phyloP scores from a whole-genome alignment of 192 early-diverging fungal species.

The Podochytrium sp. region DNA sequence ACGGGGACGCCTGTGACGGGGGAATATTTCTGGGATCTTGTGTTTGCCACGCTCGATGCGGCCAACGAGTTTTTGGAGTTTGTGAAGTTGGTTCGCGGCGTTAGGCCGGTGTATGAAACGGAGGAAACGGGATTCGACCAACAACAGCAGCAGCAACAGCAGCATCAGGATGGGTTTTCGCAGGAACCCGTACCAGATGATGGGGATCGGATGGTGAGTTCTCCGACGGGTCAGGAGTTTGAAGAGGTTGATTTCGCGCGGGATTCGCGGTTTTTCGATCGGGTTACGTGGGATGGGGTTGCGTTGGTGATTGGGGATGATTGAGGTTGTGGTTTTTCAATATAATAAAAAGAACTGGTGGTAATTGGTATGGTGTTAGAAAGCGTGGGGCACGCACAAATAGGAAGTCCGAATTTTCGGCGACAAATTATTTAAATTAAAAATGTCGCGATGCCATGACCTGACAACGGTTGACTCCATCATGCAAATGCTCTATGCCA shows the following conservation, averaged over 20 bases:
- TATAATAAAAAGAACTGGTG: no score
- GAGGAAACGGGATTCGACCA: not conserved
- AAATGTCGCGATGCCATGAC: no score
- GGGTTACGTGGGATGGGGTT: slow-evolving; percentile 27
- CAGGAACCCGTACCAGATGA: not conserved
- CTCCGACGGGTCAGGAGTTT: not conserved
- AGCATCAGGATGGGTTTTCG: not conserved
- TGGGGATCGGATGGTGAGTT: not conserved
- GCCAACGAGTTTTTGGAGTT: slow-evolving; percentile 53
- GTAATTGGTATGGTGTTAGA: no score
- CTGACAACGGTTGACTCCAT: no score
- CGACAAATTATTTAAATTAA: no score
- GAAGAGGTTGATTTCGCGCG: slow-evolving; percentile 4
- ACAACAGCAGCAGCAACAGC: no score
- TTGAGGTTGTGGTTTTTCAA: slow-evolving; percentile 3
- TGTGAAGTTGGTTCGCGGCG: slow-evolving; percentile 38
- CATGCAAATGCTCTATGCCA: no score
- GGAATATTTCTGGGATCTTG: slow-evolving; percentile 52
- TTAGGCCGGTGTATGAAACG: slow-evolving; percentile 31
- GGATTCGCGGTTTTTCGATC: slow-evolving; percentile 18
- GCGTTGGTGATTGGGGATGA: slow-evolving; percentile 31
- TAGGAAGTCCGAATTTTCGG: no score
- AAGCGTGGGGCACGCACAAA: no score
- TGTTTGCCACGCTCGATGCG: slow-evolving; percentile 46
- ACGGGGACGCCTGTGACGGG: slow-evolving; percentile 10